phyloP scores from a whole-genome alignment of 2,329 filamentous ascomycete genomes.

The Cordyceps fumosorosea region DNA sequence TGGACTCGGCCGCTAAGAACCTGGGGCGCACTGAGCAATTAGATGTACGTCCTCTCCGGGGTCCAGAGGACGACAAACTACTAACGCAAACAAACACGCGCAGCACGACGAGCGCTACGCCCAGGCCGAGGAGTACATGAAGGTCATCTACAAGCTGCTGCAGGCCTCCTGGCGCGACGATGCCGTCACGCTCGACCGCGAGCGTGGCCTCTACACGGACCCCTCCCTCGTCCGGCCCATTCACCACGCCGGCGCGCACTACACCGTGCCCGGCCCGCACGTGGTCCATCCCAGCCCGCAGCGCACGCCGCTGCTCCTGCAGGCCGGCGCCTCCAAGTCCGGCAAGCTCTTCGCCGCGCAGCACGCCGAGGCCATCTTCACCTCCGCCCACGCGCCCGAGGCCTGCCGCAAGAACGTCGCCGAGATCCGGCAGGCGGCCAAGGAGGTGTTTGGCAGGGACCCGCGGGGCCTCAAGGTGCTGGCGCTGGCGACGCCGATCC shows the following conservation, averaged over 20 bases:
- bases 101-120: conserved; percentile 44
- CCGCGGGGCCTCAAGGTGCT: conserved; percentile 53
- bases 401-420: conserved; percentile 49
- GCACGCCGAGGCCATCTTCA: conserved; percentile 59
- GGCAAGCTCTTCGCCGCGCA: conserved; percentile 56
- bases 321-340: conserved; percentile 55
- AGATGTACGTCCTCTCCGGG: conserved; percentile 9
- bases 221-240: conserved; percentile 50
- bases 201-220: conserved; percentile 41
- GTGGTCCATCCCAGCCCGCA: conserved; percentile 56
- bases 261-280: conserved; percentile 51
- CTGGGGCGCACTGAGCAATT: conserved; percentile 51
- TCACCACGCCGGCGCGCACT: conserved; percentile 55
- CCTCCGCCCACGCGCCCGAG: conserved; percentile 49
- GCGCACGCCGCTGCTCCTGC: conserved; percentile 56
- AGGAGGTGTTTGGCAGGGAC: conserved; percentile 43
- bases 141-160: conserved; percentile 56
- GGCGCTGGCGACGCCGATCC: conserved; percentile 50
- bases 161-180: conserved; percentile 52
- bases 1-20: conserved; percentile 60
- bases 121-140: conserved; percentile 52
- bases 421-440: conserved; percentile 48
- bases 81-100: not conserved
- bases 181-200: conserved; percentile 49
- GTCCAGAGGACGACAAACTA: not conserved